Base-by-base conservation (phyloP, 345 rosid genomes). In the Erodium maritimum region DNA sequence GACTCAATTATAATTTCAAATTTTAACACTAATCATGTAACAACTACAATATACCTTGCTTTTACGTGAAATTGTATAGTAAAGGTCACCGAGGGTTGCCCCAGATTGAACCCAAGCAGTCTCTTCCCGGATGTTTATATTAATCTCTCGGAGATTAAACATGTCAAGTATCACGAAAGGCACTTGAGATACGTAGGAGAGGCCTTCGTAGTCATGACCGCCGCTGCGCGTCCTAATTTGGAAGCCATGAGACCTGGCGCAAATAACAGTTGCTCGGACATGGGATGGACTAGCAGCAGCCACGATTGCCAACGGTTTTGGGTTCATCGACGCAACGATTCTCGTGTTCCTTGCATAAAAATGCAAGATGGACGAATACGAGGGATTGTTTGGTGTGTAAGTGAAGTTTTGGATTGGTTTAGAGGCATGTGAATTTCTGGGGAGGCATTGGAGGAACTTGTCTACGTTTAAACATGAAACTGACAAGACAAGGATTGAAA, bases 371-470 rank as follows among this genome's bases (percentile, higher is more conserved):
- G 52, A 48, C 19, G 52, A 13, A 17, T 13, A 48, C 13, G 17
- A 13, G 19, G 52, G 16, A n/a, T 48, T 48, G 17, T 48, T 14
- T 0, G 52, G 52, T 13, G 52, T 48, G 52, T 13, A 48, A 3
- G 13, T 48, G 52, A n/a, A 48, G 17, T 2, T 14, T 14, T 5
- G 19, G 52, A 48, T 48, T 11, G 52, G 16, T 13, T 48, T 48
- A 13, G 52, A 14, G 52, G 16, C 4, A 9, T 48, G n/a, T 14
- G 52, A 14, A 0, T 48, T 14, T 48, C 5, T 14, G 5, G 52
- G 52, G 19, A 48, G 52, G 52, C 52, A 48, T 48, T 48, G 52
- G 52, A 48, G 52, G 52, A 48, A 48, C 5, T 48, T 48, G 52
- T 48, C 16, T 48, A n/a, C 14, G 13, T 7, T n/a, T 48, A 17